Evolutionary conservation across 495 filamentous ascomycete genomes (phyloP), one percentile per base, ranked within the genome.

Genomic region (Daldinia loculata): DNA sequence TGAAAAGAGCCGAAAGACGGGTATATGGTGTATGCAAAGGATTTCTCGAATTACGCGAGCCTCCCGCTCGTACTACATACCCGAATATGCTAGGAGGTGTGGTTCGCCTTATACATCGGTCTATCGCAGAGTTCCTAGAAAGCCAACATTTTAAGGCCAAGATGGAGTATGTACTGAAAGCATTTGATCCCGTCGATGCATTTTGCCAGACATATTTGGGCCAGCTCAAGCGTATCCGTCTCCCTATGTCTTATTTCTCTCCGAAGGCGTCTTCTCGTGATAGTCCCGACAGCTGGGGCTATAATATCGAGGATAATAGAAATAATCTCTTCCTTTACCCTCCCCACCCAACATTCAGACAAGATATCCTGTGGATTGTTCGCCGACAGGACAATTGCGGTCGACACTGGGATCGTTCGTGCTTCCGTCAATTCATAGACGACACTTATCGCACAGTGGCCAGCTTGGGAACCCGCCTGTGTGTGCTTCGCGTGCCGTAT

Each of bases 61-160:
- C 43, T 24, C 3, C 2, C 19, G 9, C 43, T 48, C 0, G 5
- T 0, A 48, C 43, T 48, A 24, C 19, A 12, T 48, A 24, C 11
- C 19, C 43, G 19, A 48, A 48, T 11, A 22, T 29, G 0, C 19
- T 70, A 6, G 66, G 66, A 19, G 12, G 27, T 29, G 11, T 11
- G 17, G 66, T 73, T 61, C 56, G 36, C 26, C 43, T 70, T 19
- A 73, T 59, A 69, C 75, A 76, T 66, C 72, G 72, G 41, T 76
- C 75, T 14, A 66, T 76, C 22, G 45, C 43, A 6, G 75, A 75
- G 39, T 75, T 72, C 57, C 51, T 76, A 15, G 61, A 66, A 48
- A 61, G 65, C 45, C 53, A 53, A 38, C 15, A 66, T 41, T 61
- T 69, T 27, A 45, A 38, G 41, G 41, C 41, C 32, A 34, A 56